Evolutionary conservation across 352 stramenopile genomes (phyloP), one percentile per base, ranked within the genome.

Genomic region (Globisporangium abappressorium): DNA sequence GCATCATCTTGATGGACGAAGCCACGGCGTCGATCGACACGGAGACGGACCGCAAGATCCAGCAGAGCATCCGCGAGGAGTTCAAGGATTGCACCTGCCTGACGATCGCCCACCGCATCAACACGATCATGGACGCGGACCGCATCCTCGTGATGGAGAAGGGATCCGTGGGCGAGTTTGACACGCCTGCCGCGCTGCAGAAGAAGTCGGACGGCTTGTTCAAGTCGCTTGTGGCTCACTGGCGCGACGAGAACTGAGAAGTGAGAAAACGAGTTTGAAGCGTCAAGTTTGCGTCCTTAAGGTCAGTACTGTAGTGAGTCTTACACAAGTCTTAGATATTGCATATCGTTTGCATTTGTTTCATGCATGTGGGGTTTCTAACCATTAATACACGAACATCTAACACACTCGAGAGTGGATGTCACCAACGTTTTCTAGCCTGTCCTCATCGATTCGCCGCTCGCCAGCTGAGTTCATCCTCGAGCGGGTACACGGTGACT

Each of bases 1-100:
- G 74, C 14, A 97, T 99, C 38, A 87, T 99, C 41, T 73, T 99
- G 2, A 98, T 99, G 86, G 98, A 99, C 68, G 98, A 99, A 77
- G 97, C 97, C 2, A 99, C 97, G 9, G 92, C 92, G 15, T 95
- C 88, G 9, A 96, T 97, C 54, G 92, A 97, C 66, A 83, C 74
- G 9, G 86, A 93, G 63, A 97, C 87, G 3, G 95, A 99, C 76
- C 77, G 82, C 56, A 93, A 94, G 66, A 97, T 98, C 64, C 89
- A 96, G 74, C 75, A 78, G 24, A 97, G 88, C 28, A 98, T 99
- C 69, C 84, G 95, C 28, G 74, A 96, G 57, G 94, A 98, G 59
- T 99, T 99, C 77, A 69, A 70, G 1, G 82, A 97, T 43, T 91
- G 86, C 24, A 99, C 97, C 24, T 87, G 97, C 43, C 79, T 99